Percentiles rank a stretch among this genome's conserved stretches.
These are phyloP conservation scores for Paecilomyces sp. DNA, from an alignment of 2,329 filamentous ascomycete species.

Conservation along the genomic window DNA sequence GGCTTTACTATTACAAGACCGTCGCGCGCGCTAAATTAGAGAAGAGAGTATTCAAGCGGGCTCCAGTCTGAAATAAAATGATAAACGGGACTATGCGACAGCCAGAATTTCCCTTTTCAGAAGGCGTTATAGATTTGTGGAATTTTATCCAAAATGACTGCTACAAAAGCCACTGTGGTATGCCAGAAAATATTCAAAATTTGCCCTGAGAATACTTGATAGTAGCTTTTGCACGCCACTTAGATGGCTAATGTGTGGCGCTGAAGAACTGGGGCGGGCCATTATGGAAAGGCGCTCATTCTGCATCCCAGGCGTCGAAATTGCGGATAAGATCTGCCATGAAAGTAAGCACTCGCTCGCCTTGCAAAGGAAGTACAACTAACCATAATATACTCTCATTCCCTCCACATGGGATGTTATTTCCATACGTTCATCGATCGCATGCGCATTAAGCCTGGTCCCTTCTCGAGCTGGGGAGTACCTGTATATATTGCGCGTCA, in stretches of 20 bases:
- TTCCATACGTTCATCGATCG: background rate
- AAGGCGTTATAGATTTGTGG: background rate
- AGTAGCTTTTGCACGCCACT: background rate
- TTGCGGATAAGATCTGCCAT: background rate
- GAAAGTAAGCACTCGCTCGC: background rate
- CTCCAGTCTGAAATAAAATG: background rate
- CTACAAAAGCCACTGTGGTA: background rate
- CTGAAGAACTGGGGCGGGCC: background rate
- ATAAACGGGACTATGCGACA: too few species aligned
- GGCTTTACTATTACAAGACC: background rate
- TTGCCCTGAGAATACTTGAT: background rate
- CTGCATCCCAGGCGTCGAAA: background rate
- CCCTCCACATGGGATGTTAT: background rate
- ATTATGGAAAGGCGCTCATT: background rate
- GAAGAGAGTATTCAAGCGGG: background rate
- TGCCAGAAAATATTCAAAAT: background rate
- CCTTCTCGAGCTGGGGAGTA: background rate
- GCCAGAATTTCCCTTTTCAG: too few species aligned
- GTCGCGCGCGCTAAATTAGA: background rate
- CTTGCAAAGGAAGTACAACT: background rate
- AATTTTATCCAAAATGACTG: background rate
- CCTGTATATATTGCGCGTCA: background rate
- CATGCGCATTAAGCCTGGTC: background rate
- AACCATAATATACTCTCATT: background rate
- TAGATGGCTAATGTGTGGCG: background rate